Evolutionary conservation across 352 stramenopile genomes (phyloP).

Genomic region (Pythium dissimile): DNA sequence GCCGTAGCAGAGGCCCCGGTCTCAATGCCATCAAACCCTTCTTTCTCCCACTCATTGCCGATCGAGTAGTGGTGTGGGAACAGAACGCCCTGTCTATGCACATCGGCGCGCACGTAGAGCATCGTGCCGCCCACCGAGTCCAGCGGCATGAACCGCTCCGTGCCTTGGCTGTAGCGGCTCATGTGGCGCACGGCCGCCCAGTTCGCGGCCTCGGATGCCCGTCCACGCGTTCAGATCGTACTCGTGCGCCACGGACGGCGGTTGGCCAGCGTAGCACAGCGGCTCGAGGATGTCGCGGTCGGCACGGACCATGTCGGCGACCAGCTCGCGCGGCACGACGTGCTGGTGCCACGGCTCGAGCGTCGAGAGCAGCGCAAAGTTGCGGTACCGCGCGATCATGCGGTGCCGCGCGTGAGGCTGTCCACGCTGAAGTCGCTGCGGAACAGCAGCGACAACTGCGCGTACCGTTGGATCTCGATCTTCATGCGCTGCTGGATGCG

Average conservation of each 20-base stretch:
- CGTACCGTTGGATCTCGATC: constrained; percentile 13
- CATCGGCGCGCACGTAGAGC: constrained; percentile 41
- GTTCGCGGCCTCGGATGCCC: constrained; percentile 2
- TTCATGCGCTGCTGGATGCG: constrained; percentile 17
- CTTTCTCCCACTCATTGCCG: constrained; percentile 29
- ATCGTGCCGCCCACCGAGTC: constrained; percentile 50
- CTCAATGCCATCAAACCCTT: constrained; percentile 53
- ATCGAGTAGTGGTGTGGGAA: constrained; percentile 47
- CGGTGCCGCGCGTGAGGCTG: constrained; percentile 24
- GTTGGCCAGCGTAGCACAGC: constrained; percentile 2
- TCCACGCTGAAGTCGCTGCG: constrained; percentile 27
- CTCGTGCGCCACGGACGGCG: background rate
- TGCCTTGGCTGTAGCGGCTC: constrained; percentile 2
- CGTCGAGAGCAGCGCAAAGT: constrained; percentile 27
- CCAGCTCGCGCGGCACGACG: constrained; percentile 22
- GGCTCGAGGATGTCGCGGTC: constrained; percentile 19
- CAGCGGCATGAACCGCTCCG: constrained; percentile 22
- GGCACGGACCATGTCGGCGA: constrained; percentile 30
- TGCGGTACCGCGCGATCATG: constrained; percentile 38
- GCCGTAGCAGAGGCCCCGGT: constrained; percentile 46
- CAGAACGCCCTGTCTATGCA: constrained; percentile 42
- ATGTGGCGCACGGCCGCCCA: background rate
- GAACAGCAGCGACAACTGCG: constrained; percentile 23
- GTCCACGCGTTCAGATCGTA: constrained; percentile 25
- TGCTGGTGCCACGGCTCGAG: constrained; percentile 31